These are phyloP conservation scores for Heterobasidion occidentale DNA, from an alignment of 1,284 basidiomycete species.

Conservation along the genomic window DNA sequence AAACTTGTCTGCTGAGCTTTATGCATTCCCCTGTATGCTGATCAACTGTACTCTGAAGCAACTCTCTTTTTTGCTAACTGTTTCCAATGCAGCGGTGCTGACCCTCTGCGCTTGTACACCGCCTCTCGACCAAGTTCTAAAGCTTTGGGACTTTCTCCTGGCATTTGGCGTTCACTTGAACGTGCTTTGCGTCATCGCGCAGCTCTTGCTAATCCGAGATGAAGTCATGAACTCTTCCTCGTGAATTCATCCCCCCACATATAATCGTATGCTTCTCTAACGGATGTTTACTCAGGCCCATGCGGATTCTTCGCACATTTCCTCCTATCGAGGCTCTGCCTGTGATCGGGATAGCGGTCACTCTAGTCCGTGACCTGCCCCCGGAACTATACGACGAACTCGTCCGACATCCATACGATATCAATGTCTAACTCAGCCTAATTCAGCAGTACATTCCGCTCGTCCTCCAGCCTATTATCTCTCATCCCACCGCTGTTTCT, in stretches of 20 bases:
- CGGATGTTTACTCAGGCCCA: conserved; percentile 55
- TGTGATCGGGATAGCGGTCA: conserved; percentile 89
- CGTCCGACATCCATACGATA: conserved; percentile 82
- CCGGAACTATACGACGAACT: conserved; percentile 86
- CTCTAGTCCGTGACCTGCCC: conserved; percentile 86
- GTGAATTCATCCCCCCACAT: conserved; percentile 33
- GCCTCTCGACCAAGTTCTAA: conserved; percentile 88
- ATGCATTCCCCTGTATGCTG: conserved; percentile 90
- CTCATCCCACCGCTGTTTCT: background rate
- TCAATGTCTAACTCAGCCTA: conserved; percentile 16
- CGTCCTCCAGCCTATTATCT: background rate
- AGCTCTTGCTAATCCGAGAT: conserved; percentile 83
- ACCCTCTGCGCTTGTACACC: conserved; percentile 96
- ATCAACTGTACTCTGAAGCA: background rate
- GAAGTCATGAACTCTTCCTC: conserved; percentile 81
- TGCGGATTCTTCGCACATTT: conserved; percentile 92
- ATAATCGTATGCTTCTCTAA: background rate
- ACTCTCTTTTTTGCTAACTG: background rate
- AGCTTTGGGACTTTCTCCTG: conserved; percentile 95
- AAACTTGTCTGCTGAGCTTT: conserved; percentile 95
- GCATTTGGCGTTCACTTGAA: conserved; percentile 96
- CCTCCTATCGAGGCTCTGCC: conserved; percentile 84
- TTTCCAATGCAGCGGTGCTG: conserved; percentile 61
- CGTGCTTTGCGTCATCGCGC: conserved; percentile 93
- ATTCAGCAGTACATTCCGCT: background rate